Percentiles rank a stretch among this genome's conserved stretches.
These are phyloP conservation scores for Plectosphaerella cucumerina DNA, from an alignment of 2,329 filamentous ascomycete genomes.

Conservation along the genomic window DNA sequence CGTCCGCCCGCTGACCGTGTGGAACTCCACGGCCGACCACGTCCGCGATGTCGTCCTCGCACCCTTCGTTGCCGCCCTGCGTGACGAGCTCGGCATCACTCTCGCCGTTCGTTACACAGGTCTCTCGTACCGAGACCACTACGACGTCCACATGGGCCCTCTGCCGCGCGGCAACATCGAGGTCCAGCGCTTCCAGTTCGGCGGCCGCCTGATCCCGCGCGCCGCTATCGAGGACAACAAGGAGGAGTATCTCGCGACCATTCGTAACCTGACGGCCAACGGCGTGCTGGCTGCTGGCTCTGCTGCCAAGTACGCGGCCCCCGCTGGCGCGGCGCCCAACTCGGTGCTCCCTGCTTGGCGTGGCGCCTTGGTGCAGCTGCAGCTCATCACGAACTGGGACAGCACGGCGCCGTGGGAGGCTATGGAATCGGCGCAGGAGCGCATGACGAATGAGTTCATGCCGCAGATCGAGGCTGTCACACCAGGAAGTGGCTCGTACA, in stretches of 20 bases:
- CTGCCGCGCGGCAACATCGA: conserved; percentile 26
- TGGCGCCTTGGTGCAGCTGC: conserved; percentile 23
- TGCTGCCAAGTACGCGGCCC: conserved; percentile 23
- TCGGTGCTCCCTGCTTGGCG: conserved; percentile 35
- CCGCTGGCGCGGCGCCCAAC: conserved; percentile 23
- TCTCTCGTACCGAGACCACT: conserved; percentile 26
- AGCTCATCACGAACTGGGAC: conserved; percentile 22
- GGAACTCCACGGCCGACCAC: conserved; percentile 19
- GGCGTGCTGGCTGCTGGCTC: conserved; percentile 24
- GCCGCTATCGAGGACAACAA: conserved; percentile 22
- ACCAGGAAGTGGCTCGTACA: conserved; percentile 38
- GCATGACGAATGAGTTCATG: conserved; percentile 25
- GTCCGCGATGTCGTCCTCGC: conserved; percentile 20
- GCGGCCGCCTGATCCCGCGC: conserved; percentile 30
- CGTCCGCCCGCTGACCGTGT: conserved; percentile 25
- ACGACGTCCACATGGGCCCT: conserved; percentile 29
- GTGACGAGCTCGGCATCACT: conserved; percentile 17
- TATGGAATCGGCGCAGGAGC: conserved; percentile 20
- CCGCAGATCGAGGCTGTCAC: conserved; percentile 28
- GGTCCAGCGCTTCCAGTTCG: conserved; percentile 27
- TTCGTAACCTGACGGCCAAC: conserved; percentile 22
- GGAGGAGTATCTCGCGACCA: conserved; percentile 20
- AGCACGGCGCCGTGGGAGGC: conserved; percentile 14
- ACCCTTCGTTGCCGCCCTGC: conserved; percentile 23
- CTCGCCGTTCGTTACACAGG: conserved; percentile 17